A percentile compares a stretch with the other conserved stretches of the same genome.
Conservation (phyloP, 495 filamentous ascomycete genomes). For the Trichoderma virens region DNA sequence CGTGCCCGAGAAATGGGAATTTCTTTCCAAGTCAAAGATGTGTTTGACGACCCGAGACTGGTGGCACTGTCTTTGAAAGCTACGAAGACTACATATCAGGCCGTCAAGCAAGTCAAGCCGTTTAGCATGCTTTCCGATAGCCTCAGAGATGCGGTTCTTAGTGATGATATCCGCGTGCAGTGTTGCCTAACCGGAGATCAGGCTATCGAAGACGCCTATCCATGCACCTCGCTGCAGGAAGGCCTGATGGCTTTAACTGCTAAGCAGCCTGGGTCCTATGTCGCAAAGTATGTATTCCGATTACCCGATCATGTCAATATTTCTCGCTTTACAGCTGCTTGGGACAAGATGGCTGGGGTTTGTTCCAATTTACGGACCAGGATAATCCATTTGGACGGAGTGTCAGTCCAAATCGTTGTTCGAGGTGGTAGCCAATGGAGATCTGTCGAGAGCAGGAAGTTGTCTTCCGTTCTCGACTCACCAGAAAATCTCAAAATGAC, state of each 20-base stretch:
- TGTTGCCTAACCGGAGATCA: neutral
- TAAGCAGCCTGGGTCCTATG: conserved; percentile 27
- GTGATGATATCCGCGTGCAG: neutral
- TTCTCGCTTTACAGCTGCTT: neutral
- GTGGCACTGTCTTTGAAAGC: neutral
- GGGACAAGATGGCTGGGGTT: neutral
- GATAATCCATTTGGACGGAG: neutral
- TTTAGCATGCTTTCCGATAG: neutral
- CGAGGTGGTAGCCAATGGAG: neutral
- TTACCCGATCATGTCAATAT: conserved; percentile 31
- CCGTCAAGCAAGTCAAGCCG: neutral
- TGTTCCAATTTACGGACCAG: neutral
- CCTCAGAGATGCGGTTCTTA: neutral
- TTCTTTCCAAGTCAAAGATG: neutral
- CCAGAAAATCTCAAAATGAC: neutral
- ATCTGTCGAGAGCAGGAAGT: neutral
- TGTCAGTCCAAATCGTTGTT: neutral
- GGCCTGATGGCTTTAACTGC: conserved; percentile 34
- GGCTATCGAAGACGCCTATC: conserved; percentile 40
- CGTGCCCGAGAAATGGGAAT: neutral
- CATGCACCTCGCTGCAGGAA: conserved; percentile 42
- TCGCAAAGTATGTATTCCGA: conserved; percentile 27
- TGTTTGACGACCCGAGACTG: conserved; percentile 8
- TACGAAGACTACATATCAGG: neutral
- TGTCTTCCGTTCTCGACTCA: neutral